Base-by-base conservation (phyloP, 2,329 filamentous ascomycete species). In the Clonostachys chloroleuca region DNA sequence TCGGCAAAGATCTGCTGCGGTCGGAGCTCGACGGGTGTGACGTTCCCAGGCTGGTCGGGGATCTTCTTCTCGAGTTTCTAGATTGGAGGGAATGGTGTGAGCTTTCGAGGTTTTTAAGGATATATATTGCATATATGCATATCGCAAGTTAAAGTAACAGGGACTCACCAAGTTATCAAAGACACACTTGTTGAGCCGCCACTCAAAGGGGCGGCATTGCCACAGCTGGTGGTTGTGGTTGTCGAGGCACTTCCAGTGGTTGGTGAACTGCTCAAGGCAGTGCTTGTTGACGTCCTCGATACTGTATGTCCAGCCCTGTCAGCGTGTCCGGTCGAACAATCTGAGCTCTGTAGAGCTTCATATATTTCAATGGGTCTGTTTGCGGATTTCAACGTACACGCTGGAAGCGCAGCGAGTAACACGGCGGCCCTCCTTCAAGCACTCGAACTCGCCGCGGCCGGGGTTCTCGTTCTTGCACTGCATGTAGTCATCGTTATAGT, bases 401-500 rank as follows among this genome's bases (percentile, higher is more conserved):
- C 90, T 95, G 59, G 88, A 86, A 50, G 94, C 94, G 77, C 94
- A 99, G 73, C 94, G 83, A 59, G 94, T 99, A 52, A 99, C 94
- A 70, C 94, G 89, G 68, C 94, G 83, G 48, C 94, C 94, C 75
- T 99, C 94, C 78, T 89, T 92, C 80, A 99, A 74, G 73, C 94
- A 99, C 58, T 96, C 89, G 54, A 95, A 70, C 77, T 99, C 94
- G 67, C 91, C 94, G 70, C 82, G 84, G 60, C 94, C 94, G 53
- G 89, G 86, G 61, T 90, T 85, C 73, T 96, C 91, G 58, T 83
- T 89, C 86, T 99, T 99, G 87, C 94, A 99, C 77, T 95, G 89
- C 92, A 99, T 99, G 75, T 87, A 99, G 74, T 99, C 94, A 77
- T 99, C 94, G 72, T 97, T 97, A 80, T 92, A 99, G 45, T 88